Conservation (phyloP, 1,284 basidiomycete species). For the Pyrrhoderma noxium region DNA sequence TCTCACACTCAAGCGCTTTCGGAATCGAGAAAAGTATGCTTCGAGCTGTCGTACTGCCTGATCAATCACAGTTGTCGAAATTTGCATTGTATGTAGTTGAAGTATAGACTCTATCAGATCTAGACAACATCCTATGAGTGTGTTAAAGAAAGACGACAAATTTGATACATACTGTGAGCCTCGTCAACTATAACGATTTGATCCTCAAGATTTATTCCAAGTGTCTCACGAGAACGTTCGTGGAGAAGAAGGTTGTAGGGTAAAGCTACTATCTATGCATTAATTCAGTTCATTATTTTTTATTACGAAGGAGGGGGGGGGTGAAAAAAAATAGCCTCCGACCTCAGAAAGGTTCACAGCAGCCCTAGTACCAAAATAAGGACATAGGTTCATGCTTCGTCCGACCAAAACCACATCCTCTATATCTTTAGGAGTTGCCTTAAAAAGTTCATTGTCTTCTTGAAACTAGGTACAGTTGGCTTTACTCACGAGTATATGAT, state of each 20-base stretch:
- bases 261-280: conserved; percentile 69
- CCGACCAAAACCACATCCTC: conserved; percentile 85
- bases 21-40: conserved; percentile 76
- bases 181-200: conserved; percentile 93
- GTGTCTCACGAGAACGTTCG: conserved; percentile 75
- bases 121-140: conserved; percentile 26
- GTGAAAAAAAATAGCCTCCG: conserved; percentile 19
- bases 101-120: conserved; percentile 86
- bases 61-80: conserved; percentile 54
- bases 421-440: conserved; percentile 89
- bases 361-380: conserved; percentile 86
- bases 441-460: background rate
- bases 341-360: conserved; percentile 91
- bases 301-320: background rate
- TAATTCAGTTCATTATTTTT: background rate
- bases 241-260: conserved; percentile 94
- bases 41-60: conserved; percentile 73
- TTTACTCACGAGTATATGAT: conserved; percentile 71
- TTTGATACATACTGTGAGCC: conserved; percentile 73
- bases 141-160: background rate
- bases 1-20: conserved; percentile 60
- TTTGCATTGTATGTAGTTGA: conserved; percentile 71
- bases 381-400: conserved; percentile 64
- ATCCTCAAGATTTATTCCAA: conserved; percentile 77
- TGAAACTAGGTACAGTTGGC: background rate